These are phyloP conservation scores for Rhizophagus sp. DNA, from an alignment of 192 early-diverging fungal species.

Conservation along the genomic window DNA sequence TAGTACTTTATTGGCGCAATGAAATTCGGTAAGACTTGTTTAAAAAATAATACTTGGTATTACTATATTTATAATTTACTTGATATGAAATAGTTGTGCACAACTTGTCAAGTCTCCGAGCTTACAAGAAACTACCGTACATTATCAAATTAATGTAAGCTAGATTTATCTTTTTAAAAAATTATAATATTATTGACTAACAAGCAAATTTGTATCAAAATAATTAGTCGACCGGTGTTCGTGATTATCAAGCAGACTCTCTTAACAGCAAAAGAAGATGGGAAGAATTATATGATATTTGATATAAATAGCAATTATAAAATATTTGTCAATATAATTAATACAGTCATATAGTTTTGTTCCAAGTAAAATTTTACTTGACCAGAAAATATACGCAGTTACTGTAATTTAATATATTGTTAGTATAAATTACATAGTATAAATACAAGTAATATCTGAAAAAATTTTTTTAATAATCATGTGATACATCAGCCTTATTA, in stretches of 20 bases:
- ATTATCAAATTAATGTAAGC: slow-evolving; percentile 24
- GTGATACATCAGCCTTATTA: not conserved
- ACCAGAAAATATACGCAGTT: no score
- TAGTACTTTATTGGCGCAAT: slow-evolving; percentile 26
- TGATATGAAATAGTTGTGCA: slow-evolving; percentile 5
- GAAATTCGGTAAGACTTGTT: slow-evolving; percentile 6
- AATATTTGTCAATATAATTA: no score
- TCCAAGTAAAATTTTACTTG: no score
- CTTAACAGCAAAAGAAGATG: not conserved
- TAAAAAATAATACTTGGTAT: not conserved
- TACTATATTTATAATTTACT: not conserved
- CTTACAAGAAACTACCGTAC: not conserved
- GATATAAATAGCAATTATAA: no score
- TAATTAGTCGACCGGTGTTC: not conserved
- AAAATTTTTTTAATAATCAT: no score
- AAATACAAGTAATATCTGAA: no score
- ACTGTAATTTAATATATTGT: no score
- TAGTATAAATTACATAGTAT: no score
- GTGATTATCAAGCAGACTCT: not conserved
- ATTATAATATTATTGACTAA: not conserved
- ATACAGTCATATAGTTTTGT: no score
- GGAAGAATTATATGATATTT: slow-evolving; percentile 21
- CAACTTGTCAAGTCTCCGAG: slow-evolving; percentile 25
- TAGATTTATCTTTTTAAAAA: not conserved
- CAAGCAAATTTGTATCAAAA: not conserved